These are phyloP conservation scores for Aaosphaeria arxii DNA, from an alignment of 2,329 filamentous ascomycete genomes.

Conservation along the genomic window DNA sequence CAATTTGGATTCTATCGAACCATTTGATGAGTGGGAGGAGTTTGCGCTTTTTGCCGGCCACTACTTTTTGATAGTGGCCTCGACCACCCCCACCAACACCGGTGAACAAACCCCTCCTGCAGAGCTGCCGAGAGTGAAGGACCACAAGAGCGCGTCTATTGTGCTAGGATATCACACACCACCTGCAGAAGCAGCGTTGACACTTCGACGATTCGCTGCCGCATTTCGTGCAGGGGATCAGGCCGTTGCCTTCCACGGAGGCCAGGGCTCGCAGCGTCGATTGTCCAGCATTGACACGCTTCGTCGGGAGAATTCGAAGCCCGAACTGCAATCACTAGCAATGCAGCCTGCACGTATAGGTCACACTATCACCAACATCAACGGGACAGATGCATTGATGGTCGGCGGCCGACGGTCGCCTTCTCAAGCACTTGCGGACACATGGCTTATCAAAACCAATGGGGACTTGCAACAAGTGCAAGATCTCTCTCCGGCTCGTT, in stretches of 20 bases:
- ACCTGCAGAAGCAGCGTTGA: constrained; percentile 6
- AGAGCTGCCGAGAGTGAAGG: neutral
- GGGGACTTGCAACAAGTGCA: constrained; percentile 62
- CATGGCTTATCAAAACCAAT: constrained; percentile 67
- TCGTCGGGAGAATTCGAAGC: constrained; percentile 23
- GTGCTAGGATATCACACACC: neutral
- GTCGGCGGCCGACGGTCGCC: constrained; percentile 79
- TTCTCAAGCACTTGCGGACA: constrained; percentile 64
- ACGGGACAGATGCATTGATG: constrained; percentile 59
- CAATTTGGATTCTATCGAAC: constrained; percentile 67
- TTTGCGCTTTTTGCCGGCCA: constrained; percentile 81
- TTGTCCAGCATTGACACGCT: constrained; percentile 44
- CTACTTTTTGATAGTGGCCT: constrained; percentile 75
- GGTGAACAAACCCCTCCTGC: neutral
- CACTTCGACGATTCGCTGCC: constrained; percentile 39
- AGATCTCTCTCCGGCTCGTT: constrained; percentile 68
- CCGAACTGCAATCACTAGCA: constrained; percentile 10
- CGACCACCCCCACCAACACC: constrained; percentile 26
- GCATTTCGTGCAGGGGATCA: constrained; percentile 29
- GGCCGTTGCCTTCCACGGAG: constrained; percentile 41
- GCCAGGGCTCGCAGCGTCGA: constrained; percentile 48
- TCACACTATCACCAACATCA: constrained; percentile 70
- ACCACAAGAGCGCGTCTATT: neutral
- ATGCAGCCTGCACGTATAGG: constrained; percentile 55
- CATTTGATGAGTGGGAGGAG: constrained; percentile 96